Evolutionary conservation across 768 basidiomycete species (phyloP), one percentile per base, ranked within the genome.

Genomic region (Leccinum broughii): DNA sequence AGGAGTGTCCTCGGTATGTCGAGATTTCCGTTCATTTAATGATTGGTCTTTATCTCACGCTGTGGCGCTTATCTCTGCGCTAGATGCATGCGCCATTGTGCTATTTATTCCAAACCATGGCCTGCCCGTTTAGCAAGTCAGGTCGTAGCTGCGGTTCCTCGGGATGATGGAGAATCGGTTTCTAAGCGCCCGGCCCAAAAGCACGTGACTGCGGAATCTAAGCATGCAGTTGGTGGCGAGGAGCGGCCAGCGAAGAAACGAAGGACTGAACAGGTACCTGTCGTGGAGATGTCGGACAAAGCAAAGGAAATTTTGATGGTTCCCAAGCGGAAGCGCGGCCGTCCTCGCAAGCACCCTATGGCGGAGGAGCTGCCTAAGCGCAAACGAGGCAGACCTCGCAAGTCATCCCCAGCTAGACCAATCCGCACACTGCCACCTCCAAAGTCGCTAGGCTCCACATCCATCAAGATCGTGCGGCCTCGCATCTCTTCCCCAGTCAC

Each of bases 61-160:
- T 65, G 54, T 53, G 46, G 56, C 59, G 51, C 57, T 58, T 56
- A 46, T 59, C 52, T 64, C 54, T 64, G 48, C 49, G 51, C 17
- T 67, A 92, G 90, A 60, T 93, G 91, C 70, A 80, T 92, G 73
- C 87, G 91, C 20, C 91, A 93, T 72, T 83, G 79, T 66, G 90
- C 88, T 11, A 93, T 93, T 59, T 93, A 92, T 73, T 81, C 80
- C 2, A 78, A 81, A 56, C 72, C 81, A 3, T 93, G 91, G 91
- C 91, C 91, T 22, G 77, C 79, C 53, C 87, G 91, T 56, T 67
- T 84, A 15, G 76, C 82, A 17, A 71, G 62, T 41, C 75, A 79
- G 37, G 81, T 81, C 52, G 82, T 84, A 15, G 68, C 75, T 6
- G 66, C 77, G 39, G 78, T 78, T 44, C 72, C 84, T 52, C 78